Conservation (phyloP, 192 early-diverging fungal genomes). For the Backusella psychrophila region DNA sequence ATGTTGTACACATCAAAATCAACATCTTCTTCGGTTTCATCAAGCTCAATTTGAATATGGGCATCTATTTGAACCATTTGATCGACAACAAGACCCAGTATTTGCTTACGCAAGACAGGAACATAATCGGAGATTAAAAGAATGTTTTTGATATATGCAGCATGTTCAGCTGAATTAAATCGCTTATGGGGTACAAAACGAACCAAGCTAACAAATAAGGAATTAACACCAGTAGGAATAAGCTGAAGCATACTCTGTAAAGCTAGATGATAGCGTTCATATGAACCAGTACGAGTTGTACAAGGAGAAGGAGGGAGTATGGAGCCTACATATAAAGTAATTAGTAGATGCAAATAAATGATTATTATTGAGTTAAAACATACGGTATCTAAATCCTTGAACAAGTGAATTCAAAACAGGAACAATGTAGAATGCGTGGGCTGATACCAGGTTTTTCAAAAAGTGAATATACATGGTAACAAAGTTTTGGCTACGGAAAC, state of each 20-base stretch:
- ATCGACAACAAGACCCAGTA: constrained; percentile 77
- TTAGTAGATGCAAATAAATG: neutral
- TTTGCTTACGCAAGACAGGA: constrained; percentile 61
- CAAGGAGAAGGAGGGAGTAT: constrained; percentile 9
- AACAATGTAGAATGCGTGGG: constrained; percentile 63
- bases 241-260: constrained; percentile 60
- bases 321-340: constrained; percentile 3
- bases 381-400: constrained; percentile 49
- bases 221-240: constrained; percentile 66
- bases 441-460: constrained; percentile 71
- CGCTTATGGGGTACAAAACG: constrained; percentile 73
- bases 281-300: constrained; percentile 31
- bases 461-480: constrained; percentile 56
- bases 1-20: constrained; percentile 36
- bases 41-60: constrained; percentile 88
- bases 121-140: constrained; percentile 77
- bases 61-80: constrained; percentile 87
- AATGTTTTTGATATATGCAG: constrained; percentile 73
- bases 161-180: constrained; percentile 53
- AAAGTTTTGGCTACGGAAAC: constrained; percentile 44
- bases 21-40: constrained; percentile 73
- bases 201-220: constrained; percentile 58
- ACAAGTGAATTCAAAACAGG: constrained; percentile 63
- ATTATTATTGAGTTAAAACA: neutral
- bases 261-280: constrained; percentile 62